Evolutionary conservation across 1,284 basidiomycete genomes (phyloP).

Genomic region (Malassezia equina): DNA sequence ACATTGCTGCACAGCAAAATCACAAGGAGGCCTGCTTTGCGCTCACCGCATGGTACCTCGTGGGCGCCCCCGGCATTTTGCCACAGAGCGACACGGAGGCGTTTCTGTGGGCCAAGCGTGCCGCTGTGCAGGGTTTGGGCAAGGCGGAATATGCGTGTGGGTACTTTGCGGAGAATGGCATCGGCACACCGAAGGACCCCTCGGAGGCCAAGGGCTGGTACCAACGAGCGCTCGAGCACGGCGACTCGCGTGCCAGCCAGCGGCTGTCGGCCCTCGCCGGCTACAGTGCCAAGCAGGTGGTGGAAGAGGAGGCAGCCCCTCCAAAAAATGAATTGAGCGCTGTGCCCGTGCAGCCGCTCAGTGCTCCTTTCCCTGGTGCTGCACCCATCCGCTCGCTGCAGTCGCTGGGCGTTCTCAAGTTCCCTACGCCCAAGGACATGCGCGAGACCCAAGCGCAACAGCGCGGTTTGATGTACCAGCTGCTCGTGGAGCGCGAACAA

Average conservation of each 20-base stretch:
- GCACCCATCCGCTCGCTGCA: conserved; percentile 25
- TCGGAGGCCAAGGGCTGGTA: conserved; percentile 65
- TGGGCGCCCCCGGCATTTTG: conserved; percentile 90
- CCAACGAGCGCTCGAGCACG: conserved; percentile 78
- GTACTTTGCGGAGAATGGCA: conserved; percentile 72
- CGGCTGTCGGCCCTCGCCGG: conserved; percentile 54
- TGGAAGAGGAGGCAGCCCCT: conserved; percentile 19
- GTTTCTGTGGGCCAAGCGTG: conserved; percentile 54
- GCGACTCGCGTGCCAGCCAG: conserved; percentile 83
- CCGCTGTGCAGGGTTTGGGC: conserved; percentile 44
- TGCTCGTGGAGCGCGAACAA: conserved; percentile 21
- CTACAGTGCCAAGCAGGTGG: conserved; percentile 18
- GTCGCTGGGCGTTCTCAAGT: conserved; percentile 26
- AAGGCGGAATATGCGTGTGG: conserved; percentile 71
- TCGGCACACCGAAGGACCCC: conserved; percentile 49
- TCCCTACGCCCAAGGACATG: conserved; percentile 41
- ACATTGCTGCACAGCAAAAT: conserved; percentile 68
- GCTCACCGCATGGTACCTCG: conserved; percentile 95
- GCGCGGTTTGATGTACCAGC: conserved; percentile 33
- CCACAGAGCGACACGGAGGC: conserved; percentile 97
- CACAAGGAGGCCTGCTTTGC: conserved; percentile 97
- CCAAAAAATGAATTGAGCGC: conserved; percentile 25
- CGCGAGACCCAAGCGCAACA: conserved; percentile 37
- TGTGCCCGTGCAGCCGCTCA: conserved; percentile 34
- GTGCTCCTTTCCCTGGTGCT: conserved; percentile 38